Evolutionary conservation across 2,329 filamentous ascomycete genomes (phyloP).

Genomic region (Fusarium piperis): DNA sequence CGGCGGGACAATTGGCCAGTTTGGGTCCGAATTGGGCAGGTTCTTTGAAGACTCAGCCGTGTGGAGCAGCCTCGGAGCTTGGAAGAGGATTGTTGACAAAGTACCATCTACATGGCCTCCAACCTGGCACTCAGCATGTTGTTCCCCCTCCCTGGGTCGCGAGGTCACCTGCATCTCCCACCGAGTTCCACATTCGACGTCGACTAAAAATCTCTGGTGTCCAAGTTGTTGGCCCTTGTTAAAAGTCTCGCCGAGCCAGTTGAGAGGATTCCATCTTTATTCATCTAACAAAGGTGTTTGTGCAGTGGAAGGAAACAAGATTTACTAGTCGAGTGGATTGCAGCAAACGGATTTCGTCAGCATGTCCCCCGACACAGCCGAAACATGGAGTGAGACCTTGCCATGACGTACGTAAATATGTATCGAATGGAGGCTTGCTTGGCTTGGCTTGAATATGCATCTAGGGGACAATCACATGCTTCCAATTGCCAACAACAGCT

Average conservation of each 20-base stretch:
- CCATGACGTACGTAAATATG: conserved; percentile 36
- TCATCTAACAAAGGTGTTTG: background rate
- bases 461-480: conserved; percentile 43
- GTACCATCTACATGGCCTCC: conserved; percentile 25
- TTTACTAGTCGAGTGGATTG: background rate
- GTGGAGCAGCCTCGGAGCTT: conserved; percentile 36
- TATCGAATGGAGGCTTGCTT: too few species aligned
- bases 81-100: background rate
- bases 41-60: conserved; percentile 11
- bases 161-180: conserved; percentile 40
- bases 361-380: conserved; percentile 30
- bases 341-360: conserved; percentile 16
- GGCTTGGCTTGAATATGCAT: conserved; percentile 31
- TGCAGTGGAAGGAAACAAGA: background rate
- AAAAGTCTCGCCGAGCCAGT: conserved; percentile 4
- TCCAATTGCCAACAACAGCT: conserved; percentile 29
- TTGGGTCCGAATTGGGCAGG: conserved; percentile 1
- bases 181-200: conserved; percentile 23
- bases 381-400: conserved; percentile 13
- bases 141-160: conserved; percentile 25
- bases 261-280: background rate
- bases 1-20: conserved; percentile 4
- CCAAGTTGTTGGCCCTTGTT: conserved; percentile 11
- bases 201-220: conserved; percentile 27
- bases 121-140: conserved; percentile 24